A percentile compares a stretch with the other conserved stretches of the same genome.
phyloP scores from a whole-genome alignment of 805 yeast genomes.

The Hanseniaspora hatyaiensis region DNA sequence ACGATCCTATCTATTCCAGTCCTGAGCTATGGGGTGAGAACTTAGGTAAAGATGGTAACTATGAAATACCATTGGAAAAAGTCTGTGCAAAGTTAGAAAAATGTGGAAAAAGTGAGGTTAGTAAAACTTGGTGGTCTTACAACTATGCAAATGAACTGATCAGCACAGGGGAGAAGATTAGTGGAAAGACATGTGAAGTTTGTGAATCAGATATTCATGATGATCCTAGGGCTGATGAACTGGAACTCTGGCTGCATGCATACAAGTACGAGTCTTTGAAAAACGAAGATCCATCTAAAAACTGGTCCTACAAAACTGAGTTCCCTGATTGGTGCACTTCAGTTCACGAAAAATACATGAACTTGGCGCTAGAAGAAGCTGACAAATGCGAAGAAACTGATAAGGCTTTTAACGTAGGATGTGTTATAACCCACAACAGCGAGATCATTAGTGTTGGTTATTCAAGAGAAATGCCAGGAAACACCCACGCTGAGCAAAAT shows the following conservation, averaged over 20 bases:
- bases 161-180: slow-evolving; percentile 32
- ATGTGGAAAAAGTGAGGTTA: slow-evolving; percentile 59
- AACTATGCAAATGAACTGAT: slow-evolving; percentile 48
- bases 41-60: slow-evolving; percentile 52
- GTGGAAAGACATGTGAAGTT: slow-evolving; percentile 36
- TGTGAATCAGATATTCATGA: slow-evolving; percentile 65
- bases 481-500: slow-evolving; percentile 96
- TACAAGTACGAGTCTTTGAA: slow-evolving; percentile 52
- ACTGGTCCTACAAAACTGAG: slow-evolving; percentile 67
- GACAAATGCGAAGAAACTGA: slow-evolving; percentile 65
- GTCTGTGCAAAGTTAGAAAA: slow-evolving; percentile 42
- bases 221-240: slow-evolving; percentile 81
- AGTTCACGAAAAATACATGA: slow-evolving; percentile 52
- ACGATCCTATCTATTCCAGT: slow-evolving; percentile 84
- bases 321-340: slow-evolving; percentile 74
- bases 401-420: slow-evolving; percentile 92
- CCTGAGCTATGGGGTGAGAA: slow-evolving; percentile 65
- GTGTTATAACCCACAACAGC: slow-evolving; percentile 57
- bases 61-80: slow-evolving; percentile 33
- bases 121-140: slow-evolving; percentile 50
- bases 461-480: slow-evolving; percentile 84
- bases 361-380: slow-evolving; percentile 66
- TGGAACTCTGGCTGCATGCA: slow-evolving; percentile 87
- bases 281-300: slow-evolving; percentile 27
- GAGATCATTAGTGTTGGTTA: slow-evolving; percentile 58